A percentile compares a stretch with the other conserved stretches of the same genome.
These are phyloP conservation scores for Volvox reticuliferus DNA, from an alignment of 139 green algal genomes.

Conservation along the genomic window DNA sequence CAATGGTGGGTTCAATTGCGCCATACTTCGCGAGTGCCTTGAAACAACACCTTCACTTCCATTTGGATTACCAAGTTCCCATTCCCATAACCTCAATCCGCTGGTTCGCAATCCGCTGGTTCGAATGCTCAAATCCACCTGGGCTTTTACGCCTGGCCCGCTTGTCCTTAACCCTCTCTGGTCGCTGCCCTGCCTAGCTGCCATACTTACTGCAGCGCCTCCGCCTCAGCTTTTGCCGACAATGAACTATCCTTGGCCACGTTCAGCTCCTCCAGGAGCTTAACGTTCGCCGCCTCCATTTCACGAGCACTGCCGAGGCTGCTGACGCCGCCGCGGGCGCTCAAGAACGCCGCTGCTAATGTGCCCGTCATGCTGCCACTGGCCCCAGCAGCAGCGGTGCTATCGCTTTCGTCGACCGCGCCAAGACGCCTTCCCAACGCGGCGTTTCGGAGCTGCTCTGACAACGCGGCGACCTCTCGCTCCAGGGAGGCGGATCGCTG, in stretches of 20 bases:
- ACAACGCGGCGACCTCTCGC: conserved; percentile 26
- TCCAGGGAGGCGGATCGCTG: conserved; percentile 32
- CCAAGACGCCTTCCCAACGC: conserved; percentile 16
- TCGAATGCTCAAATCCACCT: too few relatives aligned
- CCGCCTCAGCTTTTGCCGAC: conserved; percentile 28
- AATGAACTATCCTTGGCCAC: conserved; percentile 5
- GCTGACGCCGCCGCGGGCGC: not conserved
- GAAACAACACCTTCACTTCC: too few relatives aligned
- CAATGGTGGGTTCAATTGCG: too few relatives aligned
- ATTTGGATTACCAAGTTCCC: too few relatives aligned
- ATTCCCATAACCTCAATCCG: too few relatives aligned
- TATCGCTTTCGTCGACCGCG: not conserved
- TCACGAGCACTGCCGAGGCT: not conserved
- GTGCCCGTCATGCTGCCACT: conserved; percentile 3
- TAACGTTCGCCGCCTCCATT: conserved; percentile 34
- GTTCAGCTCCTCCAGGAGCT: conserved; percentile 38
- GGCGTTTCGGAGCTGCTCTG: conserved; percentile 28
- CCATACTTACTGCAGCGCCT: conserved; percentile 40
- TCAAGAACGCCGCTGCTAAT: not conserved
- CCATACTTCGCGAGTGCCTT: too few relatives aligned
- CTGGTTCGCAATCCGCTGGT: too few relatives aligned
- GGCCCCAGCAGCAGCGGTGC: not conserved
- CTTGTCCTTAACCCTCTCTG: too few relatives aligned
- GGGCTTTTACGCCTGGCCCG: too few relatives aligned
- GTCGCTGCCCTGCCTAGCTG: too few relatives aligned